Conservation (phyloP, 768 basidiomycete species). For the Suillus weaverae region DNA sequence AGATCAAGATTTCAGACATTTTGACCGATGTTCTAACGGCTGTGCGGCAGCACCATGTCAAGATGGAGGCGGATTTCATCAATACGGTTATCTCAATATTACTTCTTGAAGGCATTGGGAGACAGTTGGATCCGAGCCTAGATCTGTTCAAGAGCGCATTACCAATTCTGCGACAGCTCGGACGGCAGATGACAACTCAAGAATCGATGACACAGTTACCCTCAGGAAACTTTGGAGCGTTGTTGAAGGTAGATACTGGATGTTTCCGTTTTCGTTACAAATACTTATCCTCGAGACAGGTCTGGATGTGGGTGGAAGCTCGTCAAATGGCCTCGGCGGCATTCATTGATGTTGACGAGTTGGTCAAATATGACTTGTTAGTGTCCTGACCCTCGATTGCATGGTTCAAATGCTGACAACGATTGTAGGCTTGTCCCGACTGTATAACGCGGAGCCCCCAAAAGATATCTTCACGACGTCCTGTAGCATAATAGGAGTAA, state of each 20-base stretch:
- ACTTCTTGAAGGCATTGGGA: constrained; percentile 92
- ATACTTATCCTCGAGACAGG: constrained; percentile 40
- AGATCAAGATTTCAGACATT: constrained; percentile 94
- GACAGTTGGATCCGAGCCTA: constrained; percentile 87
- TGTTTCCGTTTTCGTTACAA: not conserved
- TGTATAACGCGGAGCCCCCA: constrained; percentile 30
- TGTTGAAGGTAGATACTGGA: constrained; percentile 71
- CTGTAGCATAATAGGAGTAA: constrained; percentile 1
- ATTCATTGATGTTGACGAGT: constrained; percentile 77
- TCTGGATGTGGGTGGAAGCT: constrained; percentile 95
- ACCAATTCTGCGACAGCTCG: constrained; percentile 90
- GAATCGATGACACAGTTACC: constrained; percentile 62
- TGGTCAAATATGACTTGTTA: constrained; percentile 86
- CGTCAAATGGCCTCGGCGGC: constrained; percentile 81
- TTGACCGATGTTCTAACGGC: constrained; percentile 84
- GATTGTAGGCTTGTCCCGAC: constrained; percentile 49
- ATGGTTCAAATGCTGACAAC: constrained; percentile 16
- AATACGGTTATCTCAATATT: constrained; percentile 96
- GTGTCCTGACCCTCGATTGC: constrained; percentile 28
- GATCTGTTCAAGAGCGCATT: constrained; percentile 95
- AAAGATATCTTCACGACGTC: not conserved
- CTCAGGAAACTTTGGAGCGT: constrained; percentile 72
- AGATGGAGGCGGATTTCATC: constrained; percentile 98
- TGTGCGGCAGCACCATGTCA: constrained; percentile 91
- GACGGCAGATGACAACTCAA: constrained; percentile 84